A percentile compares a stretch with the other conserved stretches of the same genome.
Evolutionary conservation across 177 flowering plant genomes (phyloP).

Genomic region (Vitis hybrid): DNA sequence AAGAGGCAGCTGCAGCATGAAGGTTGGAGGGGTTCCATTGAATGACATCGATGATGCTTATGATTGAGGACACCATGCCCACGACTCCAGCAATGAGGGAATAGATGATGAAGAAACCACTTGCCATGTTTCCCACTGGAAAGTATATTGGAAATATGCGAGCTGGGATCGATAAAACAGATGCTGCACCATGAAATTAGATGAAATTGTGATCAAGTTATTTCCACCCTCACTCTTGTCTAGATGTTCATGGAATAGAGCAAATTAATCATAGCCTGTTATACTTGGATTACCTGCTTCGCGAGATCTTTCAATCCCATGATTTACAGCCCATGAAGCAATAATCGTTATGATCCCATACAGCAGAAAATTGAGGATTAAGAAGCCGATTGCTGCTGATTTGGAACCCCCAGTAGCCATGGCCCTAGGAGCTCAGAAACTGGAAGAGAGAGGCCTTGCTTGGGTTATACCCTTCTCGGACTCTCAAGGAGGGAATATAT

Average conservation of each 20-base stretch:
- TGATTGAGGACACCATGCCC: constrained; percentile 61
- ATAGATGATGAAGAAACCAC: constrained; percentile 68
- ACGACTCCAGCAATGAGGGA: constrained; percentile 78
- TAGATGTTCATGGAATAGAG: no score
- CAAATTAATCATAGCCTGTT: no score
- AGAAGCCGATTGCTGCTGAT: constrained; percentile 52
- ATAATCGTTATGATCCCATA: constrained; percentile 51
- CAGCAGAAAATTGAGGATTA: constrained; percentile 54
- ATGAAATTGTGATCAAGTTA: not conserved
- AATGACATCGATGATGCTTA: constrained; percentile 51
- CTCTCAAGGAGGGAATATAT: constrained; percentile 2
- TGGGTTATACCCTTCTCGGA: constrained; percentile 3
- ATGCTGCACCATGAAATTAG: constrained; percentile 38
- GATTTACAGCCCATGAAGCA: constrained; percentile 76
- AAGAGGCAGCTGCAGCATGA: constrained; percentile 62
- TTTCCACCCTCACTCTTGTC: no score
- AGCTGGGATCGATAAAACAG: constrained; percentile 47
- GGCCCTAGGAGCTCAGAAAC: constrained; percentile 9
- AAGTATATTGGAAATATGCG: constrained; percentile 71
- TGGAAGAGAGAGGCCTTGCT: no score
- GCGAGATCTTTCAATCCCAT: constrained; percentile 52
- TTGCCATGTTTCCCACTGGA: constrained; percentile 85
- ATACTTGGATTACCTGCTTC: constrained; percentile 50
- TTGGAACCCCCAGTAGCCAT: constrained; percentile 68
- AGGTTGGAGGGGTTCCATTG: constrained; percentile 42